Evolutionary conservation across 257 asterid genomes (phyloP).

Genomic region (Eustoma russellianum): DNA sequence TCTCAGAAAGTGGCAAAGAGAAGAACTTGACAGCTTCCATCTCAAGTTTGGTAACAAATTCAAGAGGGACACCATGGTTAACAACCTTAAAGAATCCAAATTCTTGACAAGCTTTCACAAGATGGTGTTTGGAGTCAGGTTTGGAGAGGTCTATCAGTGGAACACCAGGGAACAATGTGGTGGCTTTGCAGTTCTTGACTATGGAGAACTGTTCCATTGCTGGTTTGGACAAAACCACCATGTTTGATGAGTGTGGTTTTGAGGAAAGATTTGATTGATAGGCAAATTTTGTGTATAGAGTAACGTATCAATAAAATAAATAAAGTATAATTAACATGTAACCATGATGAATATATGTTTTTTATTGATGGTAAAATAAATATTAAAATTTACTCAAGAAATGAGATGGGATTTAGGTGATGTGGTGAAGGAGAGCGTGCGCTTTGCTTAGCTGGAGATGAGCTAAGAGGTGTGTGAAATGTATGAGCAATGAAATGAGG

Average conservation of each 20-base stretch:
- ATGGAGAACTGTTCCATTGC: slow-evolving; percentile 21
- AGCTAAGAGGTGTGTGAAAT: slow-evolving; percentile 6
- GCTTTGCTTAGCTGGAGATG: background rate
- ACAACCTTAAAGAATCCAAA: slow-evolving; percentile 70
- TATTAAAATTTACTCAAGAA: no score
- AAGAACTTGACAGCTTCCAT: slow-evolving; percentile 58
- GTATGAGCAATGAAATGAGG: slow-evolving; percentile 7
- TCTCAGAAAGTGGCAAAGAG: slow-evolving; percentile 41
- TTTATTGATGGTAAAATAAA: no score
- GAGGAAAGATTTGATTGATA: background rate
- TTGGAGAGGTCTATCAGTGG: slow-evolving; percentile 70
- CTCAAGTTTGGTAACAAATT: slow-evolving; percentile 44
- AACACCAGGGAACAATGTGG: slow-evolving; percentile 29
- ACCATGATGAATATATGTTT: no score
- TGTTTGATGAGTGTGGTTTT: no score
- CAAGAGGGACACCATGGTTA: slow-evolving; percentile 54
- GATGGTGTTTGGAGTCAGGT: slow-evolving; percentile 47
- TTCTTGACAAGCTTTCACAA: slow-evolving; percentile 71
- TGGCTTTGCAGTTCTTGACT: slow-evolving; percentile 15
- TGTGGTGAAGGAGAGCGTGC: slow-evolving; percentile 9
- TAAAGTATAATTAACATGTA: no score
- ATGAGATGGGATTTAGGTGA: slow-evolving; percentile 1
- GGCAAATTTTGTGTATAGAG: no score
- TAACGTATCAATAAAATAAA: no score
- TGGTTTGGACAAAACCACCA: slow-evolving; percentile 29